Evolutionary conservation across 2,329 filamentous ascomycete species (phyloP), one percentile per base, ranked within the genome.

Genomic region (Colletotrichum australisinense): DNA sequence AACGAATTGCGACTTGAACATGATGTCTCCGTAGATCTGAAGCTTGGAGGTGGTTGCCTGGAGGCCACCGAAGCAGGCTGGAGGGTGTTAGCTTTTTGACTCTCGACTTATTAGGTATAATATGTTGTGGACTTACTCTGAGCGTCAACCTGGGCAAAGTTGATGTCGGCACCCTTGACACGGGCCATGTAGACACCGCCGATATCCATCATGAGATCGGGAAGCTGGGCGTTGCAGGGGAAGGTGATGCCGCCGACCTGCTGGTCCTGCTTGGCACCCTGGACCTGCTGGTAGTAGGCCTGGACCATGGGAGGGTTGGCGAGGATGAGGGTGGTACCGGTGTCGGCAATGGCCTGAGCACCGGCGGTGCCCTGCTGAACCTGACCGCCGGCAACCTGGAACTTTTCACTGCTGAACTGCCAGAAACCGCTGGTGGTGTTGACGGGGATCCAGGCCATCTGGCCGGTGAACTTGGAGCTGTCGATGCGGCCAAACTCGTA

Each of bases 401-500:
- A 93, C 58, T 84, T 83, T 28, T 85, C 84, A 6, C 89, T 90
- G 16, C 85, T 78, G 78, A 94, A 90, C 78, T 92, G 86, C 93
- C 93, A 95, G 85, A 92, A 94, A 9, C 93, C 93, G 38, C 85
- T 83, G 12, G 86, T 86, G 22, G 85, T 86, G 79, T 94, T 89
- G 74, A 94, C 86, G 11, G 88, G 84, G 24, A 91, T 85, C 79
- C 91, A 94, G 26, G 86, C 82, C 77, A 95, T 87, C 4, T 86
- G 77, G 42, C 93, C 93, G 2, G 81, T 85, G 80, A 93, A 93
- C 77, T 93, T 91, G 69, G 83, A 83, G 1, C 78, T 79, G 79
- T 95, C 92, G 77, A 95, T 91, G 76, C 82, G 87, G 73, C 94
- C 94, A 78, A 95, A 95, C 79, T 94, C 91, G 83, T 94, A 95